Base-by-base conservation (phyloP, 257 asterid species). In the Anisodus acutangulus region DNA sequence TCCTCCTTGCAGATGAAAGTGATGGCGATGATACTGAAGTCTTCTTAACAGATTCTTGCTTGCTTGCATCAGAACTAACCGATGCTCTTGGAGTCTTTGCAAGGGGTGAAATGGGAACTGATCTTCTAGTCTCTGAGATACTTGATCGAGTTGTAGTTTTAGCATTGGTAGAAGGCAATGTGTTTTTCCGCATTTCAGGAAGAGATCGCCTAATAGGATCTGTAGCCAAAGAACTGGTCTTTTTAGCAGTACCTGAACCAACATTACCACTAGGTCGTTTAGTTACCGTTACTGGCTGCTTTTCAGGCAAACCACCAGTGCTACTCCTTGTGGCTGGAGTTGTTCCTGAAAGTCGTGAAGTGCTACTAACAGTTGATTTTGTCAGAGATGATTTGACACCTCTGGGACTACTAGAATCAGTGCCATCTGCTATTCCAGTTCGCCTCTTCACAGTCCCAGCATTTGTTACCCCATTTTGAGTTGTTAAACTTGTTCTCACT, bases 251-350 rank as follows among this genome's bases (percentile, higher is more conserved):
- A 13, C 70, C 83, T 9, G 90, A 12, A 88, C 87, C 91, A 66
- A 68, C 82, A 19, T 83, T 89, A 59, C 68, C 80, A 84, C 82
- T 85, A 80, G 87, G 89, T 49, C 88, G 90, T 88, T 91, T 93
- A 49, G 92, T 86, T 41, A 90, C 83, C 6, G 87, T 37, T 39
- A 83, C 85, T 47, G 91, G 90, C 87, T 94, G 93, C 84, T 92
- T 96, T 81, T 91, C 95, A 35, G 97, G 96, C 62, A 93, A 87
- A 69, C 94, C 92, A 54, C 94, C 98, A 12, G 95, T 95, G 91
- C 97, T 95, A 88, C 88, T 93, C 91, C 97, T 91, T 80, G 90
- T 74, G 72, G n/a, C 90, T 53, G 95, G 92, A 68, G 84, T 84
- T 66, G 92, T 54, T 86, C 92, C 93, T 17, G 91, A 90, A 83